Conservation (phyloP, 495 filamentous ascomycete genomes). For the Beverwykella pulmonaria region DNA sequence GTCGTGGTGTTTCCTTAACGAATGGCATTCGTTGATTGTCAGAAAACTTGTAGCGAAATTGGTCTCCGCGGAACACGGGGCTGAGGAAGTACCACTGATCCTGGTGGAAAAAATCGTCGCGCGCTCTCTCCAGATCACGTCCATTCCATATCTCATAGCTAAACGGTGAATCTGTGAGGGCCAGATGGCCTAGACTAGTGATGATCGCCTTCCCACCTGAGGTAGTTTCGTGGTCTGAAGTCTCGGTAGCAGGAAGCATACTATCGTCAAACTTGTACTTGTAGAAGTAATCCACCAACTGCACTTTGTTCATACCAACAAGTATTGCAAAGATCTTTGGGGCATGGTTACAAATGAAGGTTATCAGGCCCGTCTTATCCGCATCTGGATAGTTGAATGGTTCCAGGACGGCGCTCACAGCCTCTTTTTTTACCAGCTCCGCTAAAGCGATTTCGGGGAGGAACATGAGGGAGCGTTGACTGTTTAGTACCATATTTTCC, state of each 20-base stretch:
- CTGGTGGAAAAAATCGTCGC: too few species aligned
- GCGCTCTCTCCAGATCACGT: too few species aligned
- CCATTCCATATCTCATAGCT: too few species aligned
- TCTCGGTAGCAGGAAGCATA: conserved; percentile 1
- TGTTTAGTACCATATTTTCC: background rate
- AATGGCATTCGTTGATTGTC: conserved; percentile 6
- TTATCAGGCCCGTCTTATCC: background rate
- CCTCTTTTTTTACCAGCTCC: background rate
- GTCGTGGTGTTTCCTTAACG: background rate
- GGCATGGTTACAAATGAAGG: conserved; percentile 6
- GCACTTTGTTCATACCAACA: background rate
- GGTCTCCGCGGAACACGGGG: background rate
- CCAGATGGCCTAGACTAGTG: too few species aligned
- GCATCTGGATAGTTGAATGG: background rate
- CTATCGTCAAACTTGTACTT: background rate
- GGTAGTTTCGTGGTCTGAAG: too few species aligned
- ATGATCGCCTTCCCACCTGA: too few species aligned
- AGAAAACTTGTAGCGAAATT: conserved; percentile 4
- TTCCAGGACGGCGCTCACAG: background rate
- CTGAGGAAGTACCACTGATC: conserved; percentile 6
- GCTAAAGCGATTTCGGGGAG: too few species aligned
- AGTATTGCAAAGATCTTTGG: conserved; percentile 7
- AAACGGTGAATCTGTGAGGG: too few species aligned
- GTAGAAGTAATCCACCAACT: conserved; percentile 9
- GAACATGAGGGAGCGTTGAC: background rate